Conservation (phyloP, 805 yeast genomes). For the Candida krabiensis region DNA sequence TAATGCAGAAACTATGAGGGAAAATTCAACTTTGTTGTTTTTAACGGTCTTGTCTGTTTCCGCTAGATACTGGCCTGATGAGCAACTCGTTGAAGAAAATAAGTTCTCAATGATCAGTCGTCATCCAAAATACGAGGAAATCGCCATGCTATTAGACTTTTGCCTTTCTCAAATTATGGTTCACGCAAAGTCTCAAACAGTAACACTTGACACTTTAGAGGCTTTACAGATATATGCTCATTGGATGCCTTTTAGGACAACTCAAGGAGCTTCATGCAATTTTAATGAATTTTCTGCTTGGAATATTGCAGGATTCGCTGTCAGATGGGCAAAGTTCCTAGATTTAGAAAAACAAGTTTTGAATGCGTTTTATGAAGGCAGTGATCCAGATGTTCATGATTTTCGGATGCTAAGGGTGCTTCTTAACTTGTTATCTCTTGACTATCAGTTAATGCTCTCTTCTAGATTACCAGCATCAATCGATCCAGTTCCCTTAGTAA, state of each 20-base stretch:
- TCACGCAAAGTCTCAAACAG: constrained; percentile 9
- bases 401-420: constrained; percentile 15
- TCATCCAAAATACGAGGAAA: constrained; percentile 11
- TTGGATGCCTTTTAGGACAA: constrained; percentile 14
- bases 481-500: constrained; percentile 16
- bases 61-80: constrained; percentile 9
- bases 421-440: constrained; percentile 16
- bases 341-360: constrained; percentile 12
- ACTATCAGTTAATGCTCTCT: constrained; percentile 18
- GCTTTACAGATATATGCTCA: constrained; percentile 19
- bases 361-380: constrained; percentile 6
- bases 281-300: constrained; percentile 17
- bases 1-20: constrained; percentile 12
- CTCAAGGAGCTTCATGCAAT: neutral
- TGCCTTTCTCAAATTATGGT: constrained; percentile 10
- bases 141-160: constrained; percentile 14
- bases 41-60: constrained; percentile 14
- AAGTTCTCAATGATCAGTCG: too few relatives aligned
- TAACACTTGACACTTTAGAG: constrained; percentile 17
- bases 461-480: constrained; percentile 18
- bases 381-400: constrained; percentile 9
- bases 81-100: too few relatives aligned
- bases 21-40: constrained; percentile 12
- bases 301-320: constrained; percentile 16
- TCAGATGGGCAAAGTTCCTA: constrained; percentile 16